These are phyloP conservation scores for Psilocybe mexicana DNA, from an alignment of 1,284 basidiomycete species.

Conservation along the genomic window DNA sequence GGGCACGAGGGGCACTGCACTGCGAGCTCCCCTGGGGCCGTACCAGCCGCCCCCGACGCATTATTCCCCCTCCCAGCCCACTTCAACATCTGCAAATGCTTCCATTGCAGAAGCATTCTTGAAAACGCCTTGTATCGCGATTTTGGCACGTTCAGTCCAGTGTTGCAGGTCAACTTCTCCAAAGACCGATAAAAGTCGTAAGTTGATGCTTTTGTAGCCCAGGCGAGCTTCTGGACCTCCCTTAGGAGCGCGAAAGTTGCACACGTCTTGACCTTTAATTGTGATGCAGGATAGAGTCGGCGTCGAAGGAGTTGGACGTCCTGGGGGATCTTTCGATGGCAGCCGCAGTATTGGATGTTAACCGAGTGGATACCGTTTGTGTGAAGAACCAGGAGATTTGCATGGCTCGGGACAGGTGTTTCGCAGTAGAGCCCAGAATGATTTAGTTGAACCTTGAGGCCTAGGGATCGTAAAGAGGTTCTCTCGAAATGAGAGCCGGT, in stretches of 20 bases:
- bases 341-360: constrained; percentile 8
- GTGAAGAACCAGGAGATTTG: constrained; percentile 13
- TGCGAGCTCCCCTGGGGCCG: constrained; percentile 24
- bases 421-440: constrained; percentile 3
- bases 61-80: constrained; percentile 23
- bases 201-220: constrained; percentile 23
- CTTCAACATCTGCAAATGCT: constrained; percentile 12
- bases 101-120: constrained; percentile 18
- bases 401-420: background rate
- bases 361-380: constrained; percentile 19
- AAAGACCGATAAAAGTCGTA: constrained; percentile 28
- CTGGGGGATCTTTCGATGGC: background rate
- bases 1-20: constrained; percentile 32
- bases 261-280: constrained; percentile 1
- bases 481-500: background rate
- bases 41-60: constrained; percentile 18
- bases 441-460: constrained; percentile 9
- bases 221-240: constrained; percentile 17
- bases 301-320: constrained; percentile 25
- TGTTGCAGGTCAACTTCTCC: constrained; percentile 24
- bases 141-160: constrained; percentile 11
- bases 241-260: constrained; percentile 9
- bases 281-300: constrained; percentile 10
- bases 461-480: constrained; percentile 2
- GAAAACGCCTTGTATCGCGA: constrained; percentile 20